Base-by-base conservation (phyloP, 2,329 filamentous ascomycete genomes). In the Geoglossum cookeanum region DNA sequence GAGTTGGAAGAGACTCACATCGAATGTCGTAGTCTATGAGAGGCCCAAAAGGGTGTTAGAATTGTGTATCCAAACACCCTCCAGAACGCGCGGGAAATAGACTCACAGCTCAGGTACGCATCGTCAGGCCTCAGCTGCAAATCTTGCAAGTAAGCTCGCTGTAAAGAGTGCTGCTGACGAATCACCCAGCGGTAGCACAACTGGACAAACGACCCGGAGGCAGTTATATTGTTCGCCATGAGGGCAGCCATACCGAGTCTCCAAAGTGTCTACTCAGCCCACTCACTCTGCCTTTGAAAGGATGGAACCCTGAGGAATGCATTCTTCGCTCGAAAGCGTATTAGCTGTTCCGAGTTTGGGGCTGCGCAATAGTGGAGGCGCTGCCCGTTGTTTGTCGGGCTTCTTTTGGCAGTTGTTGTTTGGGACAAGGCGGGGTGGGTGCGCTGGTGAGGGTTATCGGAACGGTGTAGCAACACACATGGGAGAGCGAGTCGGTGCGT, bases 101-200 rank as follows among this genome's bases (percentile, higher is more conserved):
- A 76, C 80, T 78, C 68, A 84, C 83, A 86, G 66, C 78, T 83
- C 60, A 87, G 71, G 69, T 84, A 85, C 39, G 80, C 78, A 70
- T 84, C 81, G 62, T 85, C 81, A 13, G 82, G 81, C 56, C 72
- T 71, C 61, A 80, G 64, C 73, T 76, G 60, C 29, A 30, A 15
- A 63, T 72, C 71, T 62, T 55, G 58, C 65, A 58, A 68, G 64
- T 57, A 59, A 57, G 39, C 27, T 52, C 47, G 9, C 29, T 45
- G 39, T 55, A 51, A 44, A 55, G 47, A 22, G 29, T 39, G 44
- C 35, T 49, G 54, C 27, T 32, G 35, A 33, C 11, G n/a, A 22
- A 52, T 58, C 57, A 44, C 57, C n/a, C 27, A 48, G 35, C 17
- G 13, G 9, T 27, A 35, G 54, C 44, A 45, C 42, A 29, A 49